Conservation (phyloP, 2,329 filamentous ascomycete genomes). For the Xylaria sp. region DNA sequence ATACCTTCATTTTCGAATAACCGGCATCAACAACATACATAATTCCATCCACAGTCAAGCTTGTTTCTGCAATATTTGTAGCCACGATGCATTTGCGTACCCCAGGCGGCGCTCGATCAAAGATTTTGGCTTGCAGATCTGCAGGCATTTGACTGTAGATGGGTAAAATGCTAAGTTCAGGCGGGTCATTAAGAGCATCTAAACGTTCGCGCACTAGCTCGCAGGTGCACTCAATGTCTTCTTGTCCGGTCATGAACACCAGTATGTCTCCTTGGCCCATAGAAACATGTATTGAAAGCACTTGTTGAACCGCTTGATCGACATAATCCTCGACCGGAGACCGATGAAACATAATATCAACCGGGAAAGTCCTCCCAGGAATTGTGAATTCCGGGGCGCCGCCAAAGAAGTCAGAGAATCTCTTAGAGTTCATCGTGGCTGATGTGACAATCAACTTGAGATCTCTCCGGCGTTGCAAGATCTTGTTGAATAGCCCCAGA, state of each 20-base stretch:
- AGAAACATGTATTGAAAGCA: conserved; percentile 93
- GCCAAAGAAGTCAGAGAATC: conserved; percentile 94
- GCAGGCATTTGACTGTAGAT: conserved; percentile 99
- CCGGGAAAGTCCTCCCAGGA: conserved; percentile 93
- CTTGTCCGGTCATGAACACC: conserved; percentile 99
- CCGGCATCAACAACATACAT: conserved; percentile 98
- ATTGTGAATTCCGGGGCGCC: conserved; percentile 97
- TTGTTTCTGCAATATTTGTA: conserved; percentile 98
- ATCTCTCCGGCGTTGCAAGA: conserved; percentile 84
- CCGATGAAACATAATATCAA: conserved; percentile 93
- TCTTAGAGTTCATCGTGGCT: conserved; percentile 96
- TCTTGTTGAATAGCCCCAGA: conserved; percentile 98
- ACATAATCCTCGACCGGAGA: conserved; percentile 98
- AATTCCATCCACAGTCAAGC: conserved; percentile 96
- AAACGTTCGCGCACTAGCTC: conserved; percentile 89
- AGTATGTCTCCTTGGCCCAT: conserved; percentile 92
- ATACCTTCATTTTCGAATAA: conserved; percentile 97
- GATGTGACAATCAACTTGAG: conserved; percentile 97
- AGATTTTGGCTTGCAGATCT: conserved; percentile 96
- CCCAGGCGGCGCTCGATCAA: conserved; percentile 86
- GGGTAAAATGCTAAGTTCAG: conserved; percentile 90
- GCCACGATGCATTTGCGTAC: conserved; percentile 97
- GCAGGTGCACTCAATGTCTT: conserved; percentile 97
- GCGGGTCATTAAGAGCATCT: conserved; percentile 88
- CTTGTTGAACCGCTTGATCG: conserved; percentile 94